These are phyloP conservation scores for Solanum habrochaites DNA, from an alignment of 257 asterid genomes.

Conservation along the genomic window DNA sequence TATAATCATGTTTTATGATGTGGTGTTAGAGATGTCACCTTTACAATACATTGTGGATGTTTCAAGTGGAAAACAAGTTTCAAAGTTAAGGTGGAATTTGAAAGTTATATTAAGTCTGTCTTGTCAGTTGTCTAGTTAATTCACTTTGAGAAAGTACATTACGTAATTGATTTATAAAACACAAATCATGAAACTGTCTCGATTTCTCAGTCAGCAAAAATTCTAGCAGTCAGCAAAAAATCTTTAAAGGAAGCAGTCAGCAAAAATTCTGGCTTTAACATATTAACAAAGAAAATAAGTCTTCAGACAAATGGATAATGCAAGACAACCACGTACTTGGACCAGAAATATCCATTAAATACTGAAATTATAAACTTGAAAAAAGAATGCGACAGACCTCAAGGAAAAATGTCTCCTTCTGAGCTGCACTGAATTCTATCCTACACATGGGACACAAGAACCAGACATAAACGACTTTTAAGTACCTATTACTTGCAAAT, in stretches of 20 bases:
- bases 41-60: background rate
- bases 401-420: constrained; percentile 63
- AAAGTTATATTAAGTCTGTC: background rate
- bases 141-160: background rate
- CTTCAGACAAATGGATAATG: background rate
- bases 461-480: background rate
- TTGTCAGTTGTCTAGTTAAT: background rate
- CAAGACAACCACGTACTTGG: background rate
- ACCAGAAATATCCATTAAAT: background rate
- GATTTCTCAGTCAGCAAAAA: background rate
- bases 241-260: background rate
- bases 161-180: background rate
- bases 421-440: constrained; percentile 71
- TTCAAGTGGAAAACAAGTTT: background rate
- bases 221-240: background rate
- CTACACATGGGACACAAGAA: constrained; percentile 31
- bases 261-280: background rate
- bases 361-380: background rate
- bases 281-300: background rate
- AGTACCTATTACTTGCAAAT: background rate
- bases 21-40: background rate
- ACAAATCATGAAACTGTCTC: background rate
- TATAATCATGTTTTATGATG: background rate
- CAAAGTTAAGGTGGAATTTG: background rate
- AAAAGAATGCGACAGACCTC: constrained; percentile 37